Evolutionary conservation across 2,329 filamentous ascomycete genomes (phyloP).

Genomic region (Gyromitra esculenta): DNA sequence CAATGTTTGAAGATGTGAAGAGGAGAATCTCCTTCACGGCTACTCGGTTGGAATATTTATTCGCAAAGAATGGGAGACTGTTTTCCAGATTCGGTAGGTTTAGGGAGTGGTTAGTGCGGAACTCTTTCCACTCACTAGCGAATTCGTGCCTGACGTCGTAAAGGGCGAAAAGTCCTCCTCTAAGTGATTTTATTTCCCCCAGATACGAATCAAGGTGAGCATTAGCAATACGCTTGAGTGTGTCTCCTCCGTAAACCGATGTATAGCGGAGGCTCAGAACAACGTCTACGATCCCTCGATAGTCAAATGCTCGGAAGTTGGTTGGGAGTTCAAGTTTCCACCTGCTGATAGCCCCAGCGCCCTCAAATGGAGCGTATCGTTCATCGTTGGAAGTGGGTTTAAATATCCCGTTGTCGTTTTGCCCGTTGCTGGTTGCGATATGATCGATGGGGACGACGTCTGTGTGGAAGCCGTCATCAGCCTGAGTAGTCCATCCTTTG

Average conservation of each 20-base stretch:
- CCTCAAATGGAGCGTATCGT: slow-evolving; percentile 61
- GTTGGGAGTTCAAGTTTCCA: slow-evolving; percentile 60
- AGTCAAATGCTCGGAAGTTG: slow-evolving; percentile 59
- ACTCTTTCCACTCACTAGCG: slow-evolving; percentile 6
- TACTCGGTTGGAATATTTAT: too few relatives aligned
- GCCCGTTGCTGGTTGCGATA: slow-evolving; percentile 57
- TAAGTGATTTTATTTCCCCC: neutral
- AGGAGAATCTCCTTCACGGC: too few relatives aligned
- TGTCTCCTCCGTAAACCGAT: slow-evolving; percentile 58
- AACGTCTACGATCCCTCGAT: slow-evolving; percentile 59
- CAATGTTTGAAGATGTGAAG: too few relatives aligned
- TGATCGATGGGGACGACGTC: slow-evolving; percentile 49
- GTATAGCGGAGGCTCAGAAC: slow-evolving; percentile 61
- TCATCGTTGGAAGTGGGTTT: slow-evolving; percentile 59
- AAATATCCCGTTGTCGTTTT: slow-evolving; percentile 60
- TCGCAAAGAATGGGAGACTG: too few relatives aligned
- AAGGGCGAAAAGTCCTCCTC: neutral
- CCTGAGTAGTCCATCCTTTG: neutral
- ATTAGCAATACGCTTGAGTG: slow-evolving; percentile 53
- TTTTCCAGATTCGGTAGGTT: too few relatives aligned
- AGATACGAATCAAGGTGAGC: slow-evolving; percentile 4
- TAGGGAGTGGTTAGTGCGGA: neutral
- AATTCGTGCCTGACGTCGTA: slow-evolving; percentile 32
- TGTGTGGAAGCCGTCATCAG: slow-evolving; percentile 52
- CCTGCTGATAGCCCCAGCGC: slow-evolving; percentile 59